Evolutionary conservation across 2,329 filamentous ascomycete genomes (phyloP), one percentile per base, ranked within the genome.

Genomic region (Cryphonectria carpinicola): DNA sequence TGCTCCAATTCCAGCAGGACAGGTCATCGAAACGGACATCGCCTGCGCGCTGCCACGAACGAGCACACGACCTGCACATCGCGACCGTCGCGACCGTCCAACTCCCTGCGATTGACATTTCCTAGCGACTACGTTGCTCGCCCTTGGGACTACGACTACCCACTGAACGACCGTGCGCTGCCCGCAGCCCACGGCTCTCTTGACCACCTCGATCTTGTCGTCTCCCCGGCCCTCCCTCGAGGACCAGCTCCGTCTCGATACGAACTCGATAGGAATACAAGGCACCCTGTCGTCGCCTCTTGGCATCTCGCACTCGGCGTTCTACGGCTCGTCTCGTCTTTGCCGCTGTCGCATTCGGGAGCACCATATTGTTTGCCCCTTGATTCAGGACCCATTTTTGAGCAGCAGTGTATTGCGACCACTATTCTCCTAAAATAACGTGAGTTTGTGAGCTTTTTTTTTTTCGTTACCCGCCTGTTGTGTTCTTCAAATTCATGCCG

Each of bases 11-110:
- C 10, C 10, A 49, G 46, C 22, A 56, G 61, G 25, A 63, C 14
- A 61, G 37, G 32, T 13, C 41, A 37, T 39, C 25, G 60, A 35
- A n/a, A 64, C 60, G 14, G 60, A 22, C 8, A 32, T 54, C 13
- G 56, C 41, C 37, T 62, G 63, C 67, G 58, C 69, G 37, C 58
- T 41, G 60, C 60, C 68, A 68, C 71, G 66, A 68, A 68, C 67
- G 32, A 67, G 39, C 25, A 69, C 70, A 66, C 68, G 37, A 62
- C 25, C 52, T 63, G 39, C 32, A 52, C 65, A 43, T 22, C 68
- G 68, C 66, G 62, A 52, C 67, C 41, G 39, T 65, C 32, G 63
- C 41, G 63, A 65, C 63, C 43, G 43, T 65, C 49, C 7, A 28
- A n/a, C 25, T 62, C 37, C 17, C 58, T 56, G 60, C 70, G 67